Evolutionary conservation across 306 rosid genomes (phyloP).

Genomic region (Boehmeria nivea): DNA sequence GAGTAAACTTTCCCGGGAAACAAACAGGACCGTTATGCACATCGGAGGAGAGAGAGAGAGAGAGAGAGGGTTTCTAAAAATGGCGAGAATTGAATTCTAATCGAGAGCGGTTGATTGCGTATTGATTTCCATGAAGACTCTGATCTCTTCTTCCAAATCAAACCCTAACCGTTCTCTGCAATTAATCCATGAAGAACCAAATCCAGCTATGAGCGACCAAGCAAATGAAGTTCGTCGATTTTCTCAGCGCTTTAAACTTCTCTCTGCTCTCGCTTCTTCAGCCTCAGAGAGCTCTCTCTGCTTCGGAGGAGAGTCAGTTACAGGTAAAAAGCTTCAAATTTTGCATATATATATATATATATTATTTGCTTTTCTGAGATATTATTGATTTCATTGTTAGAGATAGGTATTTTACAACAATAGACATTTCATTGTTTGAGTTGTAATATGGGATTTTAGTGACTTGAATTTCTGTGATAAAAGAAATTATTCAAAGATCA

Average conservation of each 20-base stretch:
- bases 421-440: too few relatives aligned
- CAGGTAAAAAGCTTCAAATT: background rate
- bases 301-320: background rate
- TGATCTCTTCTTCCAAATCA: background rate
- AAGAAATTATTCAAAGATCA: too few relatives aligned
- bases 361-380: background rate
- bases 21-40: background rate
- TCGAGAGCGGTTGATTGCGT: background rate
- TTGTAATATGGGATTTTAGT: too few relatives aligned
- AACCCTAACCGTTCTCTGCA: slow-evolving; percentile 1
- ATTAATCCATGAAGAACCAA: background rate
- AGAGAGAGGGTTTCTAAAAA: too few relatives aligned
- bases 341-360: too few relatives aligned
- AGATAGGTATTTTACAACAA: too few relatives aligned
- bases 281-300: slow-evolving; percentile 5
- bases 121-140: background rate
- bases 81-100: too few relatives aligned
- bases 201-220: background rate
- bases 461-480: too few relatives aligned
- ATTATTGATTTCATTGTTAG: background rate
- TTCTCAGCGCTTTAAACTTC: background rate
- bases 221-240: too few relatives aligned
- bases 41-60: too few relatives aligned
- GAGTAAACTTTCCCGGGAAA: background rate
- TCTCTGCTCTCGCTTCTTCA: background rate